Evolutionary conservation across 2,329 filamentous ascomycete genomes (phyloP), one percentile per base, ranked within the genome.

Genomic region (Xylariaceae sp.): DNA sequence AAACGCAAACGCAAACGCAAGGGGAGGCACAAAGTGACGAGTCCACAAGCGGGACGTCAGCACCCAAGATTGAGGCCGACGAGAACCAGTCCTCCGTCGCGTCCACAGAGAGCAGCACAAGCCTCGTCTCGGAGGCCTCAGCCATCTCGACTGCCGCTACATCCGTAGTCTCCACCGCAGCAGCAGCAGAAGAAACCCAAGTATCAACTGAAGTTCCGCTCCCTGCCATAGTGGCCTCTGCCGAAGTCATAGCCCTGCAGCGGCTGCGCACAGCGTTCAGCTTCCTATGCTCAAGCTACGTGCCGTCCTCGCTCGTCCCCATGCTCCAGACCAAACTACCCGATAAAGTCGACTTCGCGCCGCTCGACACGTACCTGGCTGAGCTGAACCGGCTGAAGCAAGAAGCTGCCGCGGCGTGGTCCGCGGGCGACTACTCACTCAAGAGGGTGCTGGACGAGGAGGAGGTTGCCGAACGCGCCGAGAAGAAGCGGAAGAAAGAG

Each of bases 401-500:
- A 33, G 86, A 96, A 68, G 89, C 88, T 1, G 72, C 85, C 5
- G 84, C 88, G 1, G 77, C 89, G 2, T 82, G 91, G 47, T 85
- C 86, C 2, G 73, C 85, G 7, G 81, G 78, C 2, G 87, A 92
- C 70, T 91, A 87, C 69, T 84, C 88, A 3, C 80, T 86, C 16
- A 93, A 92, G 70, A 81, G 87, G 13, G 72, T 73, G 1, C 69
- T 80, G 0, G 86, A 91, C 55, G 89, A 91, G 29, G 87, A 91
- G 26, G 82, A 84, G 20, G 82, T 83, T 29, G 81, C 83, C 10
- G 78, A 79, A 10, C 75, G 86, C 3, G 85, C 84, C 3, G 89
- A 92, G 70, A 96, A 94, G 82, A 92, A 88, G 76, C 79, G 87
- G 36, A 92, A 87, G 70, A 85, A 88, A 73, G 92, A 96, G 44